Base-by-base conservation (phyloP, 2,329 filamentous ascomycete genomes). In the Aureobasidium lini region DNA sequence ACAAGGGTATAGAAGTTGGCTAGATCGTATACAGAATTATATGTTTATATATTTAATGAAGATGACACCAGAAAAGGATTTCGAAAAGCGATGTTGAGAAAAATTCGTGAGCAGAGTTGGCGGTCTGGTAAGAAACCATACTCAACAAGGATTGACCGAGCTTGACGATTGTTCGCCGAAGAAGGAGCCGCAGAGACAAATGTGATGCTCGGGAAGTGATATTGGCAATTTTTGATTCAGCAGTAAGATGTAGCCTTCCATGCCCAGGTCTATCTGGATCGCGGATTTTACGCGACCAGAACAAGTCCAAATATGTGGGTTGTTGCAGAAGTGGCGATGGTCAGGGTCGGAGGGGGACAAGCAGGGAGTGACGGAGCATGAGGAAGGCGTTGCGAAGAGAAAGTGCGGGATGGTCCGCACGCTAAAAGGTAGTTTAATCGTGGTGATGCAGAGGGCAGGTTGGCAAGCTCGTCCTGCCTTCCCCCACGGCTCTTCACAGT, bases 401-500 rank as follows among this genome's bases (percentile, higher is more conserved):
- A 44, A 49, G 47, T 37, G 7, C 47, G 47, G 47, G n/a, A 31
- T 32, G 47, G 28, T 10, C 47, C 47, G 46, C 16, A 36, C 9
- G 15, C 47, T 34, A 32, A 16, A 31, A n/a, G n/a, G 46, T 48
- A 29, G n/a, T 48, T 13, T 16, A 32, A 37, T 36, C 47, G 47
- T 36, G 48, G 40, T 36, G 23, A 23, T 23, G 23, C 36, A 52
- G 31, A 52, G 39, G 34, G 18, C 40, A 49, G 48, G 29, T 39
- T 28, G 48, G 47, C 29, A 31, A 40, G 48, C 36, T 39, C 48
- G 29, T 52, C 16, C 34, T 52, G 48, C 36, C 34, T 39, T 57
- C 54, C 54, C 54, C 54, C 37, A 34, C 42, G 37, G 40, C 59
- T 34, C 53, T 47, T 58, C 40, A 50, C 52, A 46, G 48, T 23